Evolutionary conservation across 106 monocot species (phyloP).

Genomic region (Amphibolis antarctica): DNA sequence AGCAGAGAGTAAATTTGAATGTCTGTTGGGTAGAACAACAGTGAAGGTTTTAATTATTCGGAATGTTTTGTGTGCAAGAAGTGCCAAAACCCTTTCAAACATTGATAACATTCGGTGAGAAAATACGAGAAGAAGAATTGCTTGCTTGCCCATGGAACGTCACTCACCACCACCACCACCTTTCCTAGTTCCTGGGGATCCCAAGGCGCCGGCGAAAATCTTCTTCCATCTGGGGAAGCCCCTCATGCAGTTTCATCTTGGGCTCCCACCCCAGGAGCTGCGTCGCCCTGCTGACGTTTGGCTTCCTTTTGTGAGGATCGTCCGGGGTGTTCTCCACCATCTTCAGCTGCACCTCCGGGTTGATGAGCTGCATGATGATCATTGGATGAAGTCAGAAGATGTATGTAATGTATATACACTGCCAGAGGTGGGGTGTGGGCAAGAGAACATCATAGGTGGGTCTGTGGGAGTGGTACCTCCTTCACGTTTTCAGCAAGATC

Average conservation of each 20-base stretch:
- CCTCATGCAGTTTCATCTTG: conserved; percentile 44
- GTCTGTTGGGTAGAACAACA: too few relatives aligned
- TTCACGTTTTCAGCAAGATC: conserved; percentile 91
- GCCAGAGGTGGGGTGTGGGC: too few relatives aligned
- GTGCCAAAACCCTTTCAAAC: too few relatives aligned
- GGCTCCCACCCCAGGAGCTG: conserved; percentile 67
- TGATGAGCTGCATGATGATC: conserved; percentile 52
- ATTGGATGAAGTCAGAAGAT: too few relatives aligned
- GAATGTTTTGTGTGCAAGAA: too few relatives aligned
- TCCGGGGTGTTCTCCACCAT: conserved; percentile 76
- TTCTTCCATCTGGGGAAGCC: conserved; percentile 70
- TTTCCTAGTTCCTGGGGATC: conserved; percentile 27
- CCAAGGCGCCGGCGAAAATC: conserved; percentile 59
- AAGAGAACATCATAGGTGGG: too few relatives aligned
- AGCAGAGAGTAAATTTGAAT: too few relatives aligned
- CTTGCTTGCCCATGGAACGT: too few relatives aligned
- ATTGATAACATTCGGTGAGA: too few relatives aligned
- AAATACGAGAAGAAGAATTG: too few relatives aligned
- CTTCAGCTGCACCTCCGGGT: conserved; percentile 33
- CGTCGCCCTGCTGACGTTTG: conserved; percentile 70
- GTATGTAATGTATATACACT: too few relatives aligned
- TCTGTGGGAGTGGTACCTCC: conserved; percentile 52
- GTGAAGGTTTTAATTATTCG: too few relatives aligned
- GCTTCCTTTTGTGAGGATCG: conserved; percentile 79
- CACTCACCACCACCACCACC: not conserved